phyloP scores from a whole-genome alignment of 1,139 yeast species.

The Casaregolazyma lundiana region DNA sequence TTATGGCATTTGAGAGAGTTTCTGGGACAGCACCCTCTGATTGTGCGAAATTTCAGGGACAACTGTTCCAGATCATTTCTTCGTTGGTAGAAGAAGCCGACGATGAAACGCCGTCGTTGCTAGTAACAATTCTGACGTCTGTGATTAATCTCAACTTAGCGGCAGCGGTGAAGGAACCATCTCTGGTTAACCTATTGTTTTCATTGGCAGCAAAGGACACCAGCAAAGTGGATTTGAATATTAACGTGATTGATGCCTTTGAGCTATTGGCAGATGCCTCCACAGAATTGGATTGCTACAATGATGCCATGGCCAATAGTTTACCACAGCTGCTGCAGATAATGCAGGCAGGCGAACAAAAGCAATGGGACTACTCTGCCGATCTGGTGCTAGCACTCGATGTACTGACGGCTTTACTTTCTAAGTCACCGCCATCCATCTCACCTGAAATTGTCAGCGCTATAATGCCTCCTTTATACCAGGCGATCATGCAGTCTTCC shows the following conservation, averaged over 20 bases:
- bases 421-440: conserved; percentile 42
- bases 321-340: conserved; percentile 29
- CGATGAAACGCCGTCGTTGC: conserved; percentile 74
- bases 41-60: conserved; percentile 14
- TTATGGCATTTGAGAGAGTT: conserved; percentile 7
- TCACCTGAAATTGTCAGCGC: conserved; percentile 47
- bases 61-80: conserved; percentile 38
- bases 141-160: conserved; percentile 46
- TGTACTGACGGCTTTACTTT: conserved; percentile 54
- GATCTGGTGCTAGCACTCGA: conserved; percentile 65
- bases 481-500: conserved; percentile 49
- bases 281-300: conserved; percentile 37
- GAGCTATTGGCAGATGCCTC: conserved; percentile 52
- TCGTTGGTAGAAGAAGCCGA: conserved; percentile 59
- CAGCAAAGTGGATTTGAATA: conserved; percentile 60
- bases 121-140: conserved; percentile 64
- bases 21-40: background rate
- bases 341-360: conserved; percentile 32
- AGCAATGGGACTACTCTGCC: conserved; percentile 36
- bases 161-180: conserved; percentile 37
- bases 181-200: conserved; percentile 54
- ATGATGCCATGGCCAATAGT: conserved; percentile 45
- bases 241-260: conserved; percentile 59
- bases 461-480: conserved; percentile 49
- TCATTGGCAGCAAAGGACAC: conserved; percentile 68